A percentile compares a stretch with the other conserved stretches of the same genome.
phyloP scores from a whole-genome alignment of 495 filamentous ascomycete species.

The Recurvomyces mirabilis region DNA sequence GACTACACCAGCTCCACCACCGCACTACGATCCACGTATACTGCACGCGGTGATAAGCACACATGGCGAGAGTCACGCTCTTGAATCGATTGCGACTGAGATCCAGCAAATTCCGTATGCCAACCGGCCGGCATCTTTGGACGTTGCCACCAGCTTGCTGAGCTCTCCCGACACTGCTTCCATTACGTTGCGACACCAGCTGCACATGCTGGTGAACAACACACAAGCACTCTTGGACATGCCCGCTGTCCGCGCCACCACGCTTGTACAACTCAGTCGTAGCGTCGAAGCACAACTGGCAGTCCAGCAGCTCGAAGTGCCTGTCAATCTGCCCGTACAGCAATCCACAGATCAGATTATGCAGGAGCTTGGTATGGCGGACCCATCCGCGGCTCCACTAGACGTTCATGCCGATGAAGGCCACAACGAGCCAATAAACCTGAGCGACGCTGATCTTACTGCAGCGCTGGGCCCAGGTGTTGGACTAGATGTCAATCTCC shows the following conservation, averaged over 20 bases:
- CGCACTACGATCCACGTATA: no score
- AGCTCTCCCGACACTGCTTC: slow-evolving; percentile 53
- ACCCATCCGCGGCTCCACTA: slow-evolving; percentile 14
- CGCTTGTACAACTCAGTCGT: slow-evolving; percentile 62
- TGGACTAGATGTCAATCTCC: no score
- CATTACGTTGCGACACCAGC: slow-evolving; percentile 50
- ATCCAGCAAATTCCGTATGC: no score
- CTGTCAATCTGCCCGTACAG: slow-evolving; percentile 3
- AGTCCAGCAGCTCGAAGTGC: slow-evolving; percentile 12
- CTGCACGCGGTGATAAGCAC: no score
- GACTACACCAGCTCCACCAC: slow-evolving; percentile 49
- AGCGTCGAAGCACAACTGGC: slow-evolving; percentile 53
- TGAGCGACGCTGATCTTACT: slow-evolving; percentile 5
- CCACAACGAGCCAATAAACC: not conserved
- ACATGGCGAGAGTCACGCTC: no score
- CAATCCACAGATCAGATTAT: slow-evolving; percentile 22
- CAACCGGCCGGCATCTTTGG: slow-evolving; percentile 38
- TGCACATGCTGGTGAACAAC: slow-evolving; percentile 52
- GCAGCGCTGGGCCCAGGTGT: no score
- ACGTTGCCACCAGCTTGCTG: slow-evolving; percentile 62
- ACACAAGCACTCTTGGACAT: slow-evolving; percentile 47
- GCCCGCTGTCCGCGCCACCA: slow-evolving; percentile 52
- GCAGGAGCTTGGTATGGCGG: slow-evolving; percentile 18
- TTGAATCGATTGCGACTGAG: no score
- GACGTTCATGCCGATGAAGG: slow-evolving; percentile 14